Evolutionary conservation across 306 rosid genomes (phyloP), one percentile per base, ranked within the genome.

Genomic region (Castanea mollissima): DNA sequence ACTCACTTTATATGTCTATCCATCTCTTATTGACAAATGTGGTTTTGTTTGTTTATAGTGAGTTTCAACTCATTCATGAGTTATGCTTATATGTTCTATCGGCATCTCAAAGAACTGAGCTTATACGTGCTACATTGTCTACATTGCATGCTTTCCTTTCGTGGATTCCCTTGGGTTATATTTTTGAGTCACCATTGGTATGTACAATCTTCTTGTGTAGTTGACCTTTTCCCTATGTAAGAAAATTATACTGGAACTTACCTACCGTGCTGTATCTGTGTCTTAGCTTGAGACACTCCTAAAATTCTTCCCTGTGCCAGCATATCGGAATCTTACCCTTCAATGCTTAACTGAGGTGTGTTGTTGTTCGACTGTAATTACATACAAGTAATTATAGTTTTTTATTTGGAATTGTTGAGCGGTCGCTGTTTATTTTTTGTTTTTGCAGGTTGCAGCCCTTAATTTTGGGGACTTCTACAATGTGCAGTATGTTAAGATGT

Each of bases 51-150:
- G 44, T 74, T 84, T 83, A 81, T 96, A 93, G 99, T 73, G 99
- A 96, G 85, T 96, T 93, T 91, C 98, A 91, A 83, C 99, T 93
- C 87, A 96, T 96, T 83, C 98, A 96, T 46, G 99, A 93, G 97
- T 76, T 96, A 75, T 96, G 99, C 93, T 82, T 96, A 75, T 96
- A 91, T 80, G 99, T 96, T 34, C 84, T 96, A 70, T 96, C 99
- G 25, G 98, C 91, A 13, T 96, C 99, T 73, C 99, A 93, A 82
- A 89, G 96, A 80, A 74, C 97, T 23, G 99, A 96, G 84, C 98
- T 96, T 78, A 87, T 96, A 65, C 92, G 99, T 1, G 97, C 97
- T 27, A 96, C 99, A 21, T 72, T 96, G 51, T 89, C 99, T 54
- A 96, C 99, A 44, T 83, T 96, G 83, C 99, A 96, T 89, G 98